A percentile compares a stretch with the other conserved stretches of the same genome.
Conservation (phyloP, 257 asterid species). For the Catharanthus roseus region DNA sequence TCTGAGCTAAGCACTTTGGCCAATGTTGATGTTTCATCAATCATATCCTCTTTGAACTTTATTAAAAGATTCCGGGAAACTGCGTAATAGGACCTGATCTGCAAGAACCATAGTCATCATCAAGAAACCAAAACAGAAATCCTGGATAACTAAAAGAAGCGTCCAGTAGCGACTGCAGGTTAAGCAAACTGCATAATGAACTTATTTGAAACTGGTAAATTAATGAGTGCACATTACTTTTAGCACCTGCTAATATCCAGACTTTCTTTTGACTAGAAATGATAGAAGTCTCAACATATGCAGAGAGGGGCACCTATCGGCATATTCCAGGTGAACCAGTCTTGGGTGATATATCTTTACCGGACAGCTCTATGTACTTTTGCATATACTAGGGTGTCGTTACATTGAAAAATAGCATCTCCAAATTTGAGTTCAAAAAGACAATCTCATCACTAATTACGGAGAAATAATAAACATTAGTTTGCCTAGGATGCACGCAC, state of each 20-base stretch:
- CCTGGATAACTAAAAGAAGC: background rate
- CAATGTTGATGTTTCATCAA: constrained; percentile 80
- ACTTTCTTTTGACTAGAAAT: background rate
- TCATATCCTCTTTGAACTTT: constrained; percentile 85
- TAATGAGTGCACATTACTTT: background rate
- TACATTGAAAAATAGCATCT: background rate
- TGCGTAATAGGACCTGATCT: constrained; percentile 90
- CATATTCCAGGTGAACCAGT: background rate
- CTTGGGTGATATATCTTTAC: background rate
- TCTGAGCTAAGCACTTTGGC: constrained; percentile 95
- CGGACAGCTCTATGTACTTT: background rate
- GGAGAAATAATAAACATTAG: background rate
- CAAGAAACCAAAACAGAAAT: background rate
- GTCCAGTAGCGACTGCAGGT: background rate
- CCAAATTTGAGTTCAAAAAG: background rate
- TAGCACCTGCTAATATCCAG: background rate
- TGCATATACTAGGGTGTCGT: background rate
- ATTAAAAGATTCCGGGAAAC: constrained; percentile 78
- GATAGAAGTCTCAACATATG: background rate
- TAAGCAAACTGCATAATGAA: background rate
- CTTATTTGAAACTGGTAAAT: background rate
- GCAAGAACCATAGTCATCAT: constrained; percentile 18
- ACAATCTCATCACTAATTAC: background rate
- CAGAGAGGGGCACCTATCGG: background rate
- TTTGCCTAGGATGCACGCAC: background rate